These are phyloP conservation scores for Ustulina deusta DNA, from an alignment of 2,329 filamentous ascomycete genomes.

Conservation along the genomic window DNA sequence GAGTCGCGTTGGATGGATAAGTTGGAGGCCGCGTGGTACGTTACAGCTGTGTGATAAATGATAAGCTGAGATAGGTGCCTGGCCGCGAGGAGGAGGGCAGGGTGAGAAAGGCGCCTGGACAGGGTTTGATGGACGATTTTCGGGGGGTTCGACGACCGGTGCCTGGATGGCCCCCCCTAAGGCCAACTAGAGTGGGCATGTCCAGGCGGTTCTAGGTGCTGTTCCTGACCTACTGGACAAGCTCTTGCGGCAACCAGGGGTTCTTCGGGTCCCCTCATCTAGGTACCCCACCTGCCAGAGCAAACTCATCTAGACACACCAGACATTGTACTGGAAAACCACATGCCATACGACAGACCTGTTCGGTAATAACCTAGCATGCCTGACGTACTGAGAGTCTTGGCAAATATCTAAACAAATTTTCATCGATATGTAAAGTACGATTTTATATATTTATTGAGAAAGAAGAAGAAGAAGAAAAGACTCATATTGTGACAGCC, in stretches of 20 bases:
- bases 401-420: constrained; percentile 12
- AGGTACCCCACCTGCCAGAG: constrained; percentile 24
- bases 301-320: neutral
- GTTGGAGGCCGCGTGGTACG: constrained; percentile 29
- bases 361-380: constrained; percentile 11
- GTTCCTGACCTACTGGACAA: neutral
- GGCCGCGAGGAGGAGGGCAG: constrained; percentile 16
- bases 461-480: no score
- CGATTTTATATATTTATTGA: neutral
- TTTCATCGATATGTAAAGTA: neutral
- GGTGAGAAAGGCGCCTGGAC: constrained; percentile 13
- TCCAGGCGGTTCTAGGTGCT: constrained; percentile 5
- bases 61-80: constrained; percentile 28
- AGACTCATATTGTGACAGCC: no score
- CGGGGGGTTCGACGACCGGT: constrained; percentile 23
- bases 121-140: constrained; percentile 22
- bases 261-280: constrained; percentile 12
- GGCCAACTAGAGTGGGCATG: constrained; percentile 1
- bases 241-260: neutral
- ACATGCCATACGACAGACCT: constrained; percentile 13
- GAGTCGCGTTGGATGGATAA: constrained; percentile 35
- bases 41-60: constrained; percentile 21
- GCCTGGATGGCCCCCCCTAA: constrained; percentile 29
- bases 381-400: neutral
- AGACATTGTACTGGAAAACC: neutral